Base-by-base conservation (phyloP, 2,329 filamentous ascomycete species). In the Cladosporium cucumerinum region DNA sequence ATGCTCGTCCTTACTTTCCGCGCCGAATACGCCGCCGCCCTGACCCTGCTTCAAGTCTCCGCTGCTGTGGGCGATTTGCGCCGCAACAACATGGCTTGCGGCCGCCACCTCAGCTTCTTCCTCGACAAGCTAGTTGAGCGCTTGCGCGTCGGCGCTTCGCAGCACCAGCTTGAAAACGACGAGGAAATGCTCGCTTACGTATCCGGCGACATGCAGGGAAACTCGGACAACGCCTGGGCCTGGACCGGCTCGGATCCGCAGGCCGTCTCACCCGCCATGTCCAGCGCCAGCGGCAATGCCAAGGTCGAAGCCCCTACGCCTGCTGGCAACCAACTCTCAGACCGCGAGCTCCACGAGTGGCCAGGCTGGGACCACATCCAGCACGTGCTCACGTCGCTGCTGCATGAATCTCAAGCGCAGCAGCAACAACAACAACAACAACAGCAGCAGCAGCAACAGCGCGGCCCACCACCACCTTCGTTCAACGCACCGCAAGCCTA, bases 161-260 rank as follows among this genome's bases (percentile, higher is more conserved):
- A 76, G 32, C 73, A 77, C 36, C 74, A 77, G 52, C 73, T 86
- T 1, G 85, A 87, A 54, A 82, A 83, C 3, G 93, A 99, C 72
- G 93, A 98, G 74, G 94, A 97, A 75, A 85, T 98, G 70, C 80
- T 98, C 30, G 91, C 89, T 0, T 97, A 97, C 72, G 87, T 91
- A 0, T 94, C 91, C 32, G 91, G 89, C 0, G 95, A 98, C 77
- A 82, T 96, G 72, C 94, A 98, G 77, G 90, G 89, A 1, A 87
- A 85, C n/a, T 82, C 84, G 0, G 89, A 93, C 61, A 86, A 86
- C 39, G 88, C 89, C 14, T 98, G 94, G 94, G 85, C 93, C 4
- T 97, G 93, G 94, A 69, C 73, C 7, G 79, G 79, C 30, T 62
- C 60, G 5, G 60, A 62, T 18, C 60, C 60, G 21, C 30, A 43